These are phyloP conservation scores for Chionographis japonica DNA, from an alignment of 106 monocot species.

Conservation along the genomic window DNA sequence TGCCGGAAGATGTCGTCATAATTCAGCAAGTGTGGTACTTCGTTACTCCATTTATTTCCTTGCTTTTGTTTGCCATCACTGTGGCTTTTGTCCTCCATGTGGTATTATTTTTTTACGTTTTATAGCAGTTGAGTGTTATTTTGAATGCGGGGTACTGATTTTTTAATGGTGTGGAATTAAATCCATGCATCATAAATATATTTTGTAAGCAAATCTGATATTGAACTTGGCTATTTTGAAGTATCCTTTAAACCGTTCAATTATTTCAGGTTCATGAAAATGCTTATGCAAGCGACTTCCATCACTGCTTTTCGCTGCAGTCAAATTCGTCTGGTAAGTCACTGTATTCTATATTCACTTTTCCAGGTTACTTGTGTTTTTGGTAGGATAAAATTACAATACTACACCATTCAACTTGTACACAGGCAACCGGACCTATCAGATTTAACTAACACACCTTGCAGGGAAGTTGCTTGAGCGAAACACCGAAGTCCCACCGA, in stretches of 20 bases:
- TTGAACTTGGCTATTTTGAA: no score
- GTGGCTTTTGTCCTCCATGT: neutral
- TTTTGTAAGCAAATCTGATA: no score
- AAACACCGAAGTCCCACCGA: no score
- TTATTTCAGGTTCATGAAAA: conserved; percentile 86
- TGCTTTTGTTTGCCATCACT: neutral
- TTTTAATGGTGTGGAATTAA: no score
- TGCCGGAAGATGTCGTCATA: conserved; percentile 93
- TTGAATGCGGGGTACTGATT: neutral
- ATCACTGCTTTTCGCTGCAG: conserved; percentile 75
- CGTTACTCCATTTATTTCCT: conserved; percentile 5
- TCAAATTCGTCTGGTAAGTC: conserved; percentile 65
- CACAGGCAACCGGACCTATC: no score
- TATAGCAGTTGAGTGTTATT: neutral
- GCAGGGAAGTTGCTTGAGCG: no score
- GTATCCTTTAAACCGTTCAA: no score
- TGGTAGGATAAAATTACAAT: no score
- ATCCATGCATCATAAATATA: no score
- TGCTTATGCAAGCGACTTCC: conserved; percentile 92
- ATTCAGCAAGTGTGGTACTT: conserved; percentile 91
- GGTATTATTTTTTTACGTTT: neutral
- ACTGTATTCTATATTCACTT: neutral
- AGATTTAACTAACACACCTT: no score
- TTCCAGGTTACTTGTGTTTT: no score
- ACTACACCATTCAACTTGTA: no score